A percentile compares a stretch with the other conserved stretches of the same genome.
Evolutionary conservation across 495 filamentous ascomycete species (phyloP).

Genomic region (Usnea hakonensis): DNA sequence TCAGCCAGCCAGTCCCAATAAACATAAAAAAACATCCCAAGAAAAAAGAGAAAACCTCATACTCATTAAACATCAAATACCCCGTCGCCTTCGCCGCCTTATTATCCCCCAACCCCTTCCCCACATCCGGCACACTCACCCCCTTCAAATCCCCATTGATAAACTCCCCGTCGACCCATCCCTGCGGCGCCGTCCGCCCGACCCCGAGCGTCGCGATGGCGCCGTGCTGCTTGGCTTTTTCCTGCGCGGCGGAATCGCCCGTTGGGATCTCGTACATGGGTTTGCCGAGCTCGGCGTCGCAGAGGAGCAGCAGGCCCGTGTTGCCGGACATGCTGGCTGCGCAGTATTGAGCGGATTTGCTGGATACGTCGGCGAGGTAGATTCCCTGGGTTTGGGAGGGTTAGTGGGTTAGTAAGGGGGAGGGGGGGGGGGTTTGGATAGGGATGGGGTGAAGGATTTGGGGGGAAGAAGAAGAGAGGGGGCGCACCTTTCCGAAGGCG

Average conservation of each 20-base stretch:
- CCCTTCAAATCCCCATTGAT: conserved; percentile 57
- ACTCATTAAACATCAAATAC: conserved; percentile 43
- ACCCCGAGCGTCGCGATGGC: conserved; percentile 60
- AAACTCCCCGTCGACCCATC: conserved; percentile 68
- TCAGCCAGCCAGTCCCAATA: no score
- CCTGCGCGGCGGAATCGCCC: conserved; percentile 42
- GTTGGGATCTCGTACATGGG: conserved; percentile 46
- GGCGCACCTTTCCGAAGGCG: conserved; percentile 60
- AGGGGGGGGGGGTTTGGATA: background rate
- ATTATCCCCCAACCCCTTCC: conserved; percentile 22
- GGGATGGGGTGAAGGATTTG: no score
- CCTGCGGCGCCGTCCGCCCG: conserved; percentile 50
- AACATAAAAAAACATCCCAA: background rate
- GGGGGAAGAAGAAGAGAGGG: background rate
- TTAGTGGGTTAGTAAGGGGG: background rate
- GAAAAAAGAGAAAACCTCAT: conserved; percentile 23
- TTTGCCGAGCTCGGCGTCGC: conserved; percentile 62
- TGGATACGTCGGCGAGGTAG: conserved; percentile 77
- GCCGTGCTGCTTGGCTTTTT: conserved; percentile 50
- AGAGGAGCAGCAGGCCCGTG: conserved; percentile 59
- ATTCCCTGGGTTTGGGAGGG: conserved; percentile 44
- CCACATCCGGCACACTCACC: conserved; percentile 44
- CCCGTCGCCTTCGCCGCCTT: conserved; percentile 18
- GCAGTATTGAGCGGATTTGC: conserved; percentile 76
- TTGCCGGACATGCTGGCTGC: conserved; percentile 44